Base-by-base conservation (phyloP, 768 basidiomycete genomes). In the Dacryopinax spathularia region DNA sequence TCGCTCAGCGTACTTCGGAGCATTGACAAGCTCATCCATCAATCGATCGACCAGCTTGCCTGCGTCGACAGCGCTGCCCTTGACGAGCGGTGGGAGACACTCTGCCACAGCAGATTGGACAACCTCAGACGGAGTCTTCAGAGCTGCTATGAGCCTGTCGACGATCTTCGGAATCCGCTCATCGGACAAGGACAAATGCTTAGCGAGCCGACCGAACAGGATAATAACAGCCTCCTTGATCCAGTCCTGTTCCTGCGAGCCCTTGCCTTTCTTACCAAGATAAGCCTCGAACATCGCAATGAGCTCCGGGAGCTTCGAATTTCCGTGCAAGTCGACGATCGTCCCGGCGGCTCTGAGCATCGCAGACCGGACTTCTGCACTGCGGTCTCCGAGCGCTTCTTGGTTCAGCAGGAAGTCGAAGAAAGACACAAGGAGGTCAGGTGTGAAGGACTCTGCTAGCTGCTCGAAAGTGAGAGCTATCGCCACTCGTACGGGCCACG, bases 101-200 rank as follows among this genome's bases (percentile, higher is more conserved):
- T 97, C 96, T 0, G 94, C 91, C 1, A 98, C 92, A 7, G 96
- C 94, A 44, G 91, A 86, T 72, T 98, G 95, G 0, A 99, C 96
- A 71, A 94, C 87, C 72, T 99, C 96, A 1, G 93, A 84, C 0
- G 95, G 96, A 0, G 94, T 98, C 73, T 87, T 88, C 64, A 99
- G 78, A 0, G 95, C 91, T 33, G 89, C 89, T 7, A 95, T 83
- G 20, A 98, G 78, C 10, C 92, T 79, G 65, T 91, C 84, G 9
- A 97, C 87, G 66, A 97, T 89, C 12, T 76, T 74, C 0, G 89
- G 87, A 41, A 96, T 84, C 0, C 93, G 86, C 3, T 78, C 66
- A 72, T 97, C 93, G 0, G 82, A 80, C 1, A 84, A 74, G 60
- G 89, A 83, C 43, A 99, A 78, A 75, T 97, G 93, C 6, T 89